Evolutionary conservation across 1,284 basidiomycete genomes (phyloP), one percentile per base, ranked within the genome.

Genomic region (Flammula alnicola): DNA sequence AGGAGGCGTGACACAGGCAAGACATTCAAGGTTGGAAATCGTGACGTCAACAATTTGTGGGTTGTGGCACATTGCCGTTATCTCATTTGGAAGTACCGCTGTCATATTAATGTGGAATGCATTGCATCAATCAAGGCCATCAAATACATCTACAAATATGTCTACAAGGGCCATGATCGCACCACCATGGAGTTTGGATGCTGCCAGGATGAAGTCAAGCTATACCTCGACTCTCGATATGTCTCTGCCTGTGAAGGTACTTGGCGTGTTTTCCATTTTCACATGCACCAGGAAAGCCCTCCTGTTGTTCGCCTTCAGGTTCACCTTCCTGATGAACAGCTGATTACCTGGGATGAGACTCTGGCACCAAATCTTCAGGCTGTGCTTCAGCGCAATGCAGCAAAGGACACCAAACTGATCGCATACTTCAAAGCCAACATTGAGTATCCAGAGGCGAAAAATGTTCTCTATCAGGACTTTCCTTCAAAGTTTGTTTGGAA

Each of bases 141-240:
- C 49, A 77, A 78, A 51, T 79, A 78, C 49, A 59, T 75, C 12
- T 66, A 67, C 58, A 79, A 79, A 54, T 79, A 79, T 55, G 65
- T 76, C 11, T 66, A 73, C 59, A 80, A 80, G 54, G 77, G 78
- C 0, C 49, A 57, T 29, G 74, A 78, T 56, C 58, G 63, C 0
- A 62, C 65, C 0, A 69, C 70, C 1, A 23, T 74, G 12, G 55
- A 69, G 39, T 42, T 71, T 35, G 30, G 30, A 4, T 22, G 35
- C 1, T 30, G 46, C 14, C 12, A 47, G 8, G 41, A 60, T 42
- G 72, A 77, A 50, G 63, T 76, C 23, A 57, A 60, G 20, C n/a
- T 33, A 6, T 73, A 64, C 49, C 35, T 74, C 4, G 64, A 74
- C 55, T 65, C 59, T 2, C 57, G 66, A 5, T 77, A 73, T 49